Evolutionary conservation across 805 yeast species (phyloP), one percentile per base, ranked within the genome.

Genomic region (Naumovozyma castellii): DNA sequence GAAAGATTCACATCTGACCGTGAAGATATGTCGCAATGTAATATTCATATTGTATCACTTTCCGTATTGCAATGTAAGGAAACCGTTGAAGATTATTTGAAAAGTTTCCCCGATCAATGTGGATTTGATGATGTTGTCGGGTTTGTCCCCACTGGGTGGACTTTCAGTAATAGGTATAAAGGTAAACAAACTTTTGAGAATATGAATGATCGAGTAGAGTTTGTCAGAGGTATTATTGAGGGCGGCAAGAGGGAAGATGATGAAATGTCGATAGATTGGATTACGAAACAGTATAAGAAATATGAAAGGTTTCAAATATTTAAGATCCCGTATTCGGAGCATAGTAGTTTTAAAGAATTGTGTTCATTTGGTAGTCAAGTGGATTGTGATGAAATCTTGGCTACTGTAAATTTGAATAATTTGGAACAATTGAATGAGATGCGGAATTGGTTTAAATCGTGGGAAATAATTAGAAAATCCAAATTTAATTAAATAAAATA

Each of bases 81-180:
- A 39, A 45, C 46, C 40, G 44, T 49, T 65, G 63, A 51, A 43
- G 28, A 37, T 18, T 58, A 59, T 38, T 43, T 56, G 39, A 45
- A 44, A 22, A 39, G 42, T 2, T 34, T 38, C 18, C 25, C 31
- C 3, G 30, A 30, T 37, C 43, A 25, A 2, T 49, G 51, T 41
- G 17, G 45, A 4, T 43, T 46, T 22, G 49, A 51, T 4, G 53
- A 54, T 35, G 69, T 85, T 32, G 67, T 83, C n/a, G 95, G 84
- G 0, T 66, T 84, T 28, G 67, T 76, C 37, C 97, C 97, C 0
- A 87, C 97, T 0, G 97, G 97, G 0, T 92, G 97, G 97, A 70
- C 86, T 1, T 81, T 73, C 56, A 53, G 66, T 13, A 57, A 46
- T 40, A 43, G 47, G 28, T 49, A 46, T 36, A 47, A 47, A 33